Evolutionary conservation across 73 alveolate genomes (phyloP).

Genomic region (Paramecium caudatum): DNA sequence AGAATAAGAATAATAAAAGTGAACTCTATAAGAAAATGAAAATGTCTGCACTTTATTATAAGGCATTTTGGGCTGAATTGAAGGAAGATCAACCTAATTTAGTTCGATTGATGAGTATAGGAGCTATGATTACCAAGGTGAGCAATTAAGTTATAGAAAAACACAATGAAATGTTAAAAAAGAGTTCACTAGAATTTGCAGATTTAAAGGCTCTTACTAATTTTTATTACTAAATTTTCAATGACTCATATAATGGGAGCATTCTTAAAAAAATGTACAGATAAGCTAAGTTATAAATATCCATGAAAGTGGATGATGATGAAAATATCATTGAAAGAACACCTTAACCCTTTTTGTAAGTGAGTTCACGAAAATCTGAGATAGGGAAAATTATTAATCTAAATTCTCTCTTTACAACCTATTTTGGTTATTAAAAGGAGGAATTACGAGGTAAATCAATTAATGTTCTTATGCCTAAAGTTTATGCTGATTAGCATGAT

Average conservation of each 20-base stretch:
- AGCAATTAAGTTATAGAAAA: slow-evolving; percentile 41
- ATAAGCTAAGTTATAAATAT: slow-evolving; percentile 1
- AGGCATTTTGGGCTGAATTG: slow-evolving; percentile 70
- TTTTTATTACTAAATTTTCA: slow-evolving; percentile 14
- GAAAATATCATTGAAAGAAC: slow-evolving; percentile 38
- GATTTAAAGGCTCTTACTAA: slow-evolving; percentile 1
- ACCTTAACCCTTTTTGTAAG: slow-evolving; percentile 63
- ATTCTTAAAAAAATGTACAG: slow-evolving; percentile 22
- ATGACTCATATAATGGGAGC: slow-evolving; percentile 12
- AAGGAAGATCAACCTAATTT: slow-evolving; percentile 71
- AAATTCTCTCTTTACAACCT: slow-evolving; percentile 68
- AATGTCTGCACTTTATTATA: slow-evolving; percentile 50
- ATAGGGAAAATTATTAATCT: slow-evolving; percentile 44
- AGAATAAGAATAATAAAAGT: slow-evolving; percentile 18
- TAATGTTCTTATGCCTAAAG: slow-evolving; percentile 54
- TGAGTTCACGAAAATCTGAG: background rate
- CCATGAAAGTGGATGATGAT: slow-evolving; percentile 32
- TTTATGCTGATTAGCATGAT: slow-evolving; percentile 64
- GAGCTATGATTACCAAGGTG: slow-evolving; percentile 53
- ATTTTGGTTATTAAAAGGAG: slow-evolving; percentile 71
- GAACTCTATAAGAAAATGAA: slow-evolving; percentile 58
- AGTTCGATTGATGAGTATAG: slow-evolving; percentile 60
- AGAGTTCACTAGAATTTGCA: slow-evolving; percentile 16
- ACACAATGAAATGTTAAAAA: slow-evolving; percentile 65
- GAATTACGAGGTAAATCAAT: slow-evolving; percentile 62